A percentile compares a stretch with the other conserved stretches of the same genome.
These are phyloP conservation scores for Salix purpurea DNA, from an alignment of 345 rosid genomes.

Conservation along the genomic window DNA sequence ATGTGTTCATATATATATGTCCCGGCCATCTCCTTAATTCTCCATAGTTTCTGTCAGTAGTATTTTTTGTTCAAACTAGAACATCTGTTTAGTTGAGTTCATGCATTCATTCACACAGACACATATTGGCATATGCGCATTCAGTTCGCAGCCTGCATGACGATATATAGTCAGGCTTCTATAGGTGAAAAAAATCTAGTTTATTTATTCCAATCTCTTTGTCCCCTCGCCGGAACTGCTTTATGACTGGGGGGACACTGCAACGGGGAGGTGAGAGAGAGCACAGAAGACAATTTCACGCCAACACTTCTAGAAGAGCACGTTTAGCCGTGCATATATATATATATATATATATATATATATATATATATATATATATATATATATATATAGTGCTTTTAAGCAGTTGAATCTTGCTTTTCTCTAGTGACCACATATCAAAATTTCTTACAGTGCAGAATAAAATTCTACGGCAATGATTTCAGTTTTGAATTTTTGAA, in stretches of 20 bases:
- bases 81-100: no score
- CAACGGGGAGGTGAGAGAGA: neutral
- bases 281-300: neutral
- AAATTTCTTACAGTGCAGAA: slow-evolving; percentile 1
- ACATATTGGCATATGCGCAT: neutral
- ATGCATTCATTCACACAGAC: no score
- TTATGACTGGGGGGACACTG: neutral
- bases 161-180: neutral
- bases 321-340: neutral
- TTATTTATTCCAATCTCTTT: neutral
- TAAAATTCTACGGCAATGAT: slow-evolving; percentile 28
- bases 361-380: no score
- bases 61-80: no score
- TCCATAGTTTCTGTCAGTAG: neutral
- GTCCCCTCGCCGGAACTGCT: neutral
- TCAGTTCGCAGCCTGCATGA: neutral
- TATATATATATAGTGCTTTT: neutral
- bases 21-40: neutral
- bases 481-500: slow-evolving; percentile 18
- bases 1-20: neutral
- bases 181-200: neutral
- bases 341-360: no score
- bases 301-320: neutral
- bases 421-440: neutral
- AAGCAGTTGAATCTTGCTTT: neutral